These are phyloP conservation scores for Puccinia triticina DNA, from an alignment of 1,284 basidiomycete species.

Conservation along the genomic window DNA sequence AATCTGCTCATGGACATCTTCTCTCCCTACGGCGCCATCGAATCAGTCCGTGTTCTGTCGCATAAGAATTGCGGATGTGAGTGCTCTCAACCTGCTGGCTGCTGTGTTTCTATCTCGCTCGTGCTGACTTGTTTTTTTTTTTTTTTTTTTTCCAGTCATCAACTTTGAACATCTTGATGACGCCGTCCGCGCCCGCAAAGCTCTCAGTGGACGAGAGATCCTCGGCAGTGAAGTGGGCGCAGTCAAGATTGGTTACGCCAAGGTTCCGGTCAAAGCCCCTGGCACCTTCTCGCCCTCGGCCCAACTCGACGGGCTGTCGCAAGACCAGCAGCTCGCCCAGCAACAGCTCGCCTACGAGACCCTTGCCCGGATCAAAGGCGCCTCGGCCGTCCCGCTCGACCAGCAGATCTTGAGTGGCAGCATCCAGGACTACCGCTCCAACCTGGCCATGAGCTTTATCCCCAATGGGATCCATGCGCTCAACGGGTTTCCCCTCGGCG, in stretches of 20 bases:
- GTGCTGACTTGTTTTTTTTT: background rate
- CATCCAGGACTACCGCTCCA: slow-evolving; percentile 90
- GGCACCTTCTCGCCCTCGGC: slow-evolving; percentile 53
- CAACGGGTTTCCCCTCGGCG: slow-evolving; percentile 41
- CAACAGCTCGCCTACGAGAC: slow-evolving; percentile 66
- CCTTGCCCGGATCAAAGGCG: slow-evolving; percentile 80
- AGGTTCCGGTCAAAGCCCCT: slow-evolving; percentile 76
- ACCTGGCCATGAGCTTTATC: slow-evolving; percentile 85
- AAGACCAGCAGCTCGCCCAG: slow-evolving; percentile 64
- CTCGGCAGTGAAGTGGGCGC: slow-evolving; percentile 92
- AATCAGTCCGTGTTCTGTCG: slow-evolving; percentile 89
- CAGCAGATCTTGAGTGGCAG: slow-evolving; percentile 85
- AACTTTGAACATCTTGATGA: slow-evolving; percentile 97
- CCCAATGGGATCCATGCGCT: slow-evolving; percentile 74
- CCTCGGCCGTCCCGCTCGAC: slow-evolving; percentile 81
- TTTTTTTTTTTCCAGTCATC: slow-evolving; percentile 64
- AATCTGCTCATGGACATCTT: slow-evolving; percentile 85
- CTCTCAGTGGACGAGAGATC: slow-evolving; percentile 90
- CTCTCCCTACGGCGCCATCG: slow-evolving; percentile 93
- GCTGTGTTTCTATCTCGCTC: background rate
- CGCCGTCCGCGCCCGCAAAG: slow-evolving; percentile 89
- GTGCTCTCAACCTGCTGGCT: slow-evolving; percentile 59
- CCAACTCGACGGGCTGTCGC: slow-evolving; percentile 54
- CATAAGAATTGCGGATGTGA: slow-evolving; percentile 94
- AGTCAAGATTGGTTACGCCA: slow-evolving; percentile 93